Percentiles rank a stretch among this genome's conserved stretches.
Conservation (phyloP, 2,329 filamentous ascomycete species). For the Hypoxylon sp. region DNA sequence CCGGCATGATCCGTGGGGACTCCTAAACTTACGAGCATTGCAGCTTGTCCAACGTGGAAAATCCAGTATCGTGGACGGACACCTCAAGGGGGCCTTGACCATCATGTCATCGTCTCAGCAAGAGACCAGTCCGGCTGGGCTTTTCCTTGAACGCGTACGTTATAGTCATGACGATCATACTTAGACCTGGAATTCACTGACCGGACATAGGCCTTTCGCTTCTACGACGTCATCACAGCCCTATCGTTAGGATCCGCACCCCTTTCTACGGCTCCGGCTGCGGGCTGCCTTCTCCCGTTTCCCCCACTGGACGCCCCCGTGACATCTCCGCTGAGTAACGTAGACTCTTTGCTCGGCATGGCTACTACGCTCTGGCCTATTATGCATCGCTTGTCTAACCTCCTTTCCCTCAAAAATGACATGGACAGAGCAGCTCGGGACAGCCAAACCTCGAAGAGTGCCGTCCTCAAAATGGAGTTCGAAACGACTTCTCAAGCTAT, state of each 20-base stretch:
- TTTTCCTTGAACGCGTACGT: constrained; percentile 66
- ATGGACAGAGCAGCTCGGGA: constrained; percentile 55
- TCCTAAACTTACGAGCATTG: constrained; percentile 25
- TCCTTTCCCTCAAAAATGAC: constrained; percentile 61
- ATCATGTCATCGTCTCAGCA: constrained; percentile 61
- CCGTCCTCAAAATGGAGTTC: constrained; percentile 59
- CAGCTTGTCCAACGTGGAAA: constrained; percentile 67
- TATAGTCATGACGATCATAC: not conserved
- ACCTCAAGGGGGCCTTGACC: constrained; percentile 68
- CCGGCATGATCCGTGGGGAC: not conserved
- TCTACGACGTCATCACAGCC: constrained; percentile 71
- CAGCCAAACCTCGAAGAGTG: constrained; percentile 54
- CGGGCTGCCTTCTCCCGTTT: constrained; percentile 56
- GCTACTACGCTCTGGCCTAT: constrained; percentile 70
- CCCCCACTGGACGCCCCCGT: constrained; percentile 55
- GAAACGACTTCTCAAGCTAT: constrained; percentile 62
- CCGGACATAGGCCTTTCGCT: constrained; percentile 63
- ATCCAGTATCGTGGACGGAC: constrained; percentile 67
- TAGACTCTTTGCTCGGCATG: constrained; percentile 68
- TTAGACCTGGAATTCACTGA: constrained; percentile 35
- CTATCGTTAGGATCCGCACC: constrained; percentile 67
- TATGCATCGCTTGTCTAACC: constrained; percentile 66
- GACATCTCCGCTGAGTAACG: constrained; percentile 57
- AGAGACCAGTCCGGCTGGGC: constrained; percentile 58
- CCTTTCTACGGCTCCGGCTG: constrained; percentile 58